Percentiles rank a stretch among this genome's conserved stretches.
Conservation (phyloP, 768 basidiomycete genomes). For the Tulasnella calospora region DNA sequence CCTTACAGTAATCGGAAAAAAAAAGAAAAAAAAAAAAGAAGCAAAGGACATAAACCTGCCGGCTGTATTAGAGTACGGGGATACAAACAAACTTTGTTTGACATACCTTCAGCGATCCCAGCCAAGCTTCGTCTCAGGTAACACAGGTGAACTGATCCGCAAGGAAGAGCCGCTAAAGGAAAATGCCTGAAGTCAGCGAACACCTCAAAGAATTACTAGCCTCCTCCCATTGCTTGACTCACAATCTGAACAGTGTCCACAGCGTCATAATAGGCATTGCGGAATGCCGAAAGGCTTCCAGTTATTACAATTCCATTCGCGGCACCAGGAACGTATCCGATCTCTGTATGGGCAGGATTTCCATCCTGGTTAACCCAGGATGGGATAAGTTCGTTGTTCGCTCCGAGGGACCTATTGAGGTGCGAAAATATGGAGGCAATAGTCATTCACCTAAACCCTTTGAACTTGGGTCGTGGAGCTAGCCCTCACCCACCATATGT, state of each 20-base stretch:
- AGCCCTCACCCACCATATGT: neutral
- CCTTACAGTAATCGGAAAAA: too few relatives aligned
- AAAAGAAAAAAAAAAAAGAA: too few relatives aligned
- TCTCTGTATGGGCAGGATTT: neutral
- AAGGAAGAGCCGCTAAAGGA: neutral
- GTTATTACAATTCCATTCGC: neutral
- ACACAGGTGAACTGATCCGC: neutral
- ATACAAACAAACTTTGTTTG: too few relatives aligned
- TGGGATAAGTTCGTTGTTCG: neutral
- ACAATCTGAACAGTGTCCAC: neutral
- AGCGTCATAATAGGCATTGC: neutral
- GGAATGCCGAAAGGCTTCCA: neutral
- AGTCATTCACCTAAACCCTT: neutral
- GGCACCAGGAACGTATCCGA: neutral
- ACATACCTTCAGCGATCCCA: too few relatives aligned
- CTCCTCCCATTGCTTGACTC: neutral
- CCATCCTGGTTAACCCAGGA: neutral
- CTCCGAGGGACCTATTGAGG: neutral
- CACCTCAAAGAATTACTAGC: too few relatives aligned
- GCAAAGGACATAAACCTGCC: too few relatives aligned
- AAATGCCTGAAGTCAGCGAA: neutral
- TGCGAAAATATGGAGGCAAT: neutral
- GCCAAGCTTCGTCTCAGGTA: too few relatives aligned
- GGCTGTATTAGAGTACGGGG: too few relatives aligned
- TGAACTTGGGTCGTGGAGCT: neutral